Percentiles rank a stretch among this genome's conserved stretches.
Evolutionary conservation across 1,139 yeast species (phyloP).

Genomic region (Tardiomyces digboiensis): DNA sequence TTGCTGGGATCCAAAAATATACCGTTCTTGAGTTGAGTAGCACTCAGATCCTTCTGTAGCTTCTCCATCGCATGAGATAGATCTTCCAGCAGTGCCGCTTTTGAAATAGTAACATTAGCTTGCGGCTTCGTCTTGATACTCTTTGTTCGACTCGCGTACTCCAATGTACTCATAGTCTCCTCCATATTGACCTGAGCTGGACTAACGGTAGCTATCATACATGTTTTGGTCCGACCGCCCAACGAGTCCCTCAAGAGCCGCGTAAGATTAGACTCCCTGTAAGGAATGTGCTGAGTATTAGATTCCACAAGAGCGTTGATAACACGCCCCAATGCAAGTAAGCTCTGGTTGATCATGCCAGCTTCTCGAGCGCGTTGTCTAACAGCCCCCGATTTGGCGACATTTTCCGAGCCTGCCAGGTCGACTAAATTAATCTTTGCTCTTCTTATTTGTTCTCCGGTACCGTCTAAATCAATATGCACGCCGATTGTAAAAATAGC

Average conservation of each 20-base stretch:
- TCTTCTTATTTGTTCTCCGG: constrained; percentile 21
- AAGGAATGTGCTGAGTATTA: constrained; percentile 58
- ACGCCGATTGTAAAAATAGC: constrained; percentile 62
- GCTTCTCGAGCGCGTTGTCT: constrained; percentile 82
- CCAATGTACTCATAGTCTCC: constrained; percentile 75
- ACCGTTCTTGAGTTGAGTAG: background rate
- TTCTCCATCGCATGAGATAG: background rate
- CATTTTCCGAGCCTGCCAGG: constrained; percentile 84
- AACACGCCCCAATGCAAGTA: constrained; percentile 76
- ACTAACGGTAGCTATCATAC: constrained; percentile 72
- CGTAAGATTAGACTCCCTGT: constrained; percentile 77
- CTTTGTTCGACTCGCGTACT: constrained; percentile 74
- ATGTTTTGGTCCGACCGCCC: constrained; percentile 76
- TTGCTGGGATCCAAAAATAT: background rate
- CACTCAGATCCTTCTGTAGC: background rate
- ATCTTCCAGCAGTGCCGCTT: background rate
- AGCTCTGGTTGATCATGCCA: constrained; percentile 64
- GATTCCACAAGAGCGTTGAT: constrained; percentile 61
- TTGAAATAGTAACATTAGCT: constrained; percentile 13
- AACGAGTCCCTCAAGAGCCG: constrained; percentile 71
- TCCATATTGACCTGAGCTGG: constrained; percentile 68
- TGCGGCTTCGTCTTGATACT: constrained; percentile 70
- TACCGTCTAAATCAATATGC: constrained; percentile 32
- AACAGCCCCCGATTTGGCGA: constrained; percentile 69
- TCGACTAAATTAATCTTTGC: constrained; percentile 77